Base-by-base conservation (phyloP, 2,329 filamentous ascomycete genomes). In the Cordyceps militaris region DNA sequence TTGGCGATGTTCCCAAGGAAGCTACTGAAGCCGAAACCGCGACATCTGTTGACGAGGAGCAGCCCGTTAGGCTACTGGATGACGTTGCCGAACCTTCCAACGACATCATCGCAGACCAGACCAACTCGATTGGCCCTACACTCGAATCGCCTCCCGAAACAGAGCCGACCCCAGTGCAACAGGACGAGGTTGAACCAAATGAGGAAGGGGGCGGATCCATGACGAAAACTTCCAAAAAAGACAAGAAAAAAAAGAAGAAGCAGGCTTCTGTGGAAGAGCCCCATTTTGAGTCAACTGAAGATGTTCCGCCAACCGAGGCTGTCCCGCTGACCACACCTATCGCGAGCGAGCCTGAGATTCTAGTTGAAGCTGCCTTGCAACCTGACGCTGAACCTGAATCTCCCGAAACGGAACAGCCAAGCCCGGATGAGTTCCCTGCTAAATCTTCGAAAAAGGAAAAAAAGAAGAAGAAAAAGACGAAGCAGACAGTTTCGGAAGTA, bases 381-480 rank as follows among this genome's bases (percentile, higher is more conserved):
- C 10, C 50, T 48, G 55, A n/a, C 32, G 28, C 49, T 23, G 59
- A 59, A 30, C 44, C 19, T 30, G 23, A 48, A 23, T 46, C 21
- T 47, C 14, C 28, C 28, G 51, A 54, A 21, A 36, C 46, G 30
- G 51, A 44, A 19, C 24, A 62, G 24, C 23, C 47, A 21, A 52
- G 16, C 19, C 63, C 66, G 59, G 63, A 67, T 62, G 65, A 70
- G 62, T 65, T 64, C 57, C 66, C 62, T 64, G 61, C 63, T 46
- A 66, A 65, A 59, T 61, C 60, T 59, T 64, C 66, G 54, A 65
- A 69, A 59, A 70, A 68, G 60, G 65, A 69, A 58, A 69, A 71
- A 58, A 67, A 67, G 56, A 67, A 71, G 59, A 70, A 71, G 46
- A 48, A 43, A 56, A 49, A 46, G 47, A 57, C 14, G 2, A 38